Percentiles rank a stretch among this genome's conserved stretches.
Evolutionary conservation across 345 rosid species (phyloP).

Genomic region (Bruguiera sexangula): DNA sequence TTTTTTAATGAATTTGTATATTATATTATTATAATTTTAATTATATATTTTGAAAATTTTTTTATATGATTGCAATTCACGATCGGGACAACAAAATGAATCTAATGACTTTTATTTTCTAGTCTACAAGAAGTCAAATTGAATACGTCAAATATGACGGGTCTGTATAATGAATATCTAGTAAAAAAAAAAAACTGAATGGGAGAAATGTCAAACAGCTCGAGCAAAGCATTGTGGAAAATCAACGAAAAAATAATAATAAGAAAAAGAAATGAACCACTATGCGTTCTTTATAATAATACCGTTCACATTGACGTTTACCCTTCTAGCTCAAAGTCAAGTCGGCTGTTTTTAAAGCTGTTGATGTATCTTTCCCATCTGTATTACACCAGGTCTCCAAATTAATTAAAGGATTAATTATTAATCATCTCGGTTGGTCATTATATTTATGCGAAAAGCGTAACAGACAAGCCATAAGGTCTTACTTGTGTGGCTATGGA

Average conservation of each 20-base stretch:
- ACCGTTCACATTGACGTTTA: neutral
- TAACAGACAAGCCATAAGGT: slow-evolving; percentile 6
- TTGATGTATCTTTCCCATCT: neutral
- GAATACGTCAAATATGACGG: too few species aligned
- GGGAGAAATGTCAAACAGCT: too few species aligned
- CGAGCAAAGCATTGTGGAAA: neutral
- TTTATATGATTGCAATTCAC: too few species aligned
- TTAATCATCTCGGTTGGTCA: neutral
- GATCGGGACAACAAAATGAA: too few species aligned
- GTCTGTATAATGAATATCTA: too few species aligned
- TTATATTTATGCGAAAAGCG: neutral
- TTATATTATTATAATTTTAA: too few species aligned
- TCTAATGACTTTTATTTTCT: too few species aligned
- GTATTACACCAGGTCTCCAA: neutral
- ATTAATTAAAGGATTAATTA: neutral
- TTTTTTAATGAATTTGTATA: too few species aligned
- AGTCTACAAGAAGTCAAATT: too few species aligned
- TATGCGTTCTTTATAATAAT: neutral
- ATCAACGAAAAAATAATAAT: neutral
- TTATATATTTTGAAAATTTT: too few species aligned
- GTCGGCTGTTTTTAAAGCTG: neutral
- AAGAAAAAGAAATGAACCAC: neutral
- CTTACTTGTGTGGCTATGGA: slow-evolving; percentile 8
- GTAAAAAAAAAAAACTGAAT: too few species aligned
- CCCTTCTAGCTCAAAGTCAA: neutral